A percentile compares a stretch with the other conserved stretches of the same genome.
phyloP scores from a whole-genome alignment of 768 basidiomycete species.

The Russula lepida region DNA sequence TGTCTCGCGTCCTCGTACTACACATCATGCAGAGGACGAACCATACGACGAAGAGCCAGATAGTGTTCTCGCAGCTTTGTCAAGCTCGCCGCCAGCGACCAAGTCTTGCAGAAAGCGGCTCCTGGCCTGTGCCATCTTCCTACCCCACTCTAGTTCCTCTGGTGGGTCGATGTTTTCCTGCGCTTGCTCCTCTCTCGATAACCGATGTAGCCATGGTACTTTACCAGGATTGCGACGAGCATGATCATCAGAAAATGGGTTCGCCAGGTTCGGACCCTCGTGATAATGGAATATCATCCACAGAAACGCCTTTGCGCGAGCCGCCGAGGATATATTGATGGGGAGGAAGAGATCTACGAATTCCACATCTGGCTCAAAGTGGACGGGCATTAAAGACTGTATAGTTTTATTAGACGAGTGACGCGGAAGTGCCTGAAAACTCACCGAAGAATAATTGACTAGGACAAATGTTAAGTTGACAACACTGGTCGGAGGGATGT shows the following conservation, averaged over 20 bases:
- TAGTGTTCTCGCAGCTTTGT: conserved; percentile 29
- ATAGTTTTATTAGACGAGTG: not conserved
- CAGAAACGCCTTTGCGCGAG: conserved; percentile 72
- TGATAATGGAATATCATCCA: conserved; percentile 81
- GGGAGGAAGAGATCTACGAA: conserved; percentile 84
- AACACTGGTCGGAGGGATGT: conserved; percentile 73
- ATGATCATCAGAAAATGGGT: conserved; percentile 69
- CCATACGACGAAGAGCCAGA: conserved; percentile 20
- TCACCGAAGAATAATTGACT: conserved; percentile 66
- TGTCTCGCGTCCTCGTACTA: not conserved
- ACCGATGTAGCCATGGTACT: conserved; percentile 50
- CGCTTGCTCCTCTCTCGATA: conserved; percentile 46
- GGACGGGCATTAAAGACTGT: conserved; percentile 38
- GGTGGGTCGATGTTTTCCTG: conserved; percentile 70
- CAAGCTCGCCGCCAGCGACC: conserved; percentile 38
- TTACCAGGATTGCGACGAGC: conserved; percentile 49
- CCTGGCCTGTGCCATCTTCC: conserved; percentile 61
- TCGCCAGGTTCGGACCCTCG: conserved; percentile 52
- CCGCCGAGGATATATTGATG: conserved; percentile 56
- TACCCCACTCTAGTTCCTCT: conserved; percentile 75
- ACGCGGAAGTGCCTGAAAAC: conserved; percentile 23
- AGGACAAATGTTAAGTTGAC: conserved; percentile 83
- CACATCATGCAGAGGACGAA: not conserved
- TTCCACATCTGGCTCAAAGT: conserved; percentile 68
- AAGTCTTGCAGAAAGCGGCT: conserved; percentile 65